Evolutionary conservation across 1,284 basidiomycete species (phyloP), one percentile per base, ranked within the genome.

Genomic region (Fomitopsis pinicola): DNA sequence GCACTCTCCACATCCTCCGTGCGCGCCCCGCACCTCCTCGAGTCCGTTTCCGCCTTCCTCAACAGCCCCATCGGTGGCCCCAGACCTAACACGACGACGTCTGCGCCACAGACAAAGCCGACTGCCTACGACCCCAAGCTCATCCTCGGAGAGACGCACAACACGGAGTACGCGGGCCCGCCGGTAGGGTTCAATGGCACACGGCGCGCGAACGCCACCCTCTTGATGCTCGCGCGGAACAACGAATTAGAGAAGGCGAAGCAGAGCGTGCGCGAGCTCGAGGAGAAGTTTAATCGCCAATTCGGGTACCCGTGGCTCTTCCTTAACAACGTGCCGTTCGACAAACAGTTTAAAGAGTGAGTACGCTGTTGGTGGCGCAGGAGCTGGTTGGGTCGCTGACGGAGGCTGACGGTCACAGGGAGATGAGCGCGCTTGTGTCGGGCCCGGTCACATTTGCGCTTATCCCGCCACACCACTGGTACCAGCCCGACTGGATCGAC

Each of bases 401-500:
- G 55, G 19, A n/a, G n/a, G 8, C 52, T 19, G 28, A 15, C 1
- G 17, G 35, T 8, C 28, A 54, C 35, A 84, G 82, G 22, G 77
- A 77, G 1, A 69, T 83, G 4, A 73, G 72, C 14, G 74, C 75
- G n/a, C 59, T 82, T 8, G 77, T 74, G 0, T 67, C 70, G 1
- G 73, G 80, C 5, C 68, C 72, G 17, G 71, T 80, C 1, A 71
- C 78, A 45, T 84, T 82, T 61, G 82, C 78, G 0, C 62, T 76
- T 6, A 80, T 86, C 15, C 80, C 85, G 1, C 74, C 75, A 9
- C 87, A 92, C 2, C 81, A 95, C 66, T 98, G 96, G 96, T 78
- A 82, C 66, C 94, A 97, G 71, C 94, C 95, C 1, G 78, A 83
- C 46, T 94, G 85, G 83, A 92, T 94, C 65, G 87, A 94, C 68